Base-by-base conservation (phyloP, 257 asterid species). In the Cruciata laevipes region DNA sequence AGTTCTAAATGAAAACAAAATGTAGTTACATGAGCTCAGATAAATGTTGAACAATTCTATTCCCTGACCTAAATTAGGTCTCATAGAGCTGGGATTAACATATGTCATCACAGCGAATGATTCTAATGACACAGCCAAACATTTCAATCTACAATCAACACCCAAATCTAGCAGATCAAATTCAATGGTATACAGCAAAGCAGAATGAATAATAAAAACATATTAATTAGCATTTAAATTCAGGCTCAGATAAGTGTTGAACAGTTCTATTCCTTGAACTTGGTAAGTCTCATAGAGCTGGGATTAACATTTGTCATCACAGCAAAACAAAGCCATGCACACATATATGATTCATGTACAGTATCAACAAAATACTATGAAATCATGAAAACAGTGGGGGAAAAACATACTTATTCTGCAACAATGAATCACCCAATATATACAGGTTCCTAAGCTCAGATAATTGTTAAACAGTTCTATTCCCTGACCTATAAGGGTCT, bases 61-160 rank as follows among this genome's bases (percentile, higher is more conserved):
- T 72, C 82, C 72, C 8, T 6, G 70, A 61, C 62, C 74, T n/a
- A 9, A 24, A 9, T 4, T 13, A 25, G 40, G 16, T 14, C 37
- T 61, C 77, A 55, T 73, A 44, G 66, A 72, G 78, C 11, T 9
- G 72, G 74, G 72, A 64, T 69, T 69, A 69, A 59, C 69, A 58
- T 4, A 40, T 16, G 62, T 42, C 71, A 30, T 57, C 75, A 59
- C 11, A 10, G 71, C 72, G 0, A 38, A 65, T 27, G 21, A 12
- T 23, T 1, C 16, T 4, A 3, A 64, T 27, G 30, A 27, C 2
- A 27, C 2, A 27, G 30, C 2, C 2, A 27, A 27, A 27, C 38
- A 61, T 7, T 3, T 60, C 16, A 16, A 7, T 4, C n/a, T 60
- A 60, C 40, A 61, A 10, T 42, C 14, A 27, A 27, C 30, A 27